Conservation (phyloP, 1,284 basidiomycete genomes). For the Melampsora occidentalis region DNA sequence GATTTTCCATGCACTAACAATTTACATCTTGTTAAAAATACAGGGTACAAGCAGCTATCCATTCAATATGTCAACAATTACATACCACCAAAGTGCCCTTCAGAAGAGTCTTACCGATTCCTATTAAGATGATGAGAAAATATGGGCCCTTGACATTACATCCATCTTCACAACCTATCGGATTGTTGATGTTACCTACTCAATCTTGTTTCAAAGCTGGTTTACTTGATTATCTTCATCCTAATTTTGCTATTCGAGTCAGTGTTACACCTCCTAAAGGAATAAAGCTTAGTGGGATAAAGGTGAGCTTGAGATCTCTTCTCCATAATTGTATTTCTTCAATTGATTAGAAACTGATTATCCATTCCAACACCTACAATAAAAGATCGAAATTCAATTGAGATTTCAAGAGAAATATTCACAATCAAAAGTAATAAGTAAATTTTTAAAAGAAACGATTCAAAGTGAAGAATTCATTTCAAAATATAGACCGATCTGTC, state of each 20-base stretch:
- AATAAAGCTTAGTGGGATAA: background rate
- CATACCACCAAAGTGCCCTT: background rate
- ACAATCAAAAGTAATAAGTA: background rate
- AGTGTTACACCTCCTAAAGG: background rate
- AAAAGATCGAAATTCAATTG: background rate
- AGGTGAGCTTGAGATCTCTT: background rate
- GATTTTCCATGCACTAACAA: background rate
- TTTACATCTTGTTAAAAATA: background rate
- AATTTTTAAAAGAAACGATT: background rate
- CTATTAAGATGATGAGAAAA: conserved; percentile 2
- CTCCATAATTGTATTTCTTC: background rate
- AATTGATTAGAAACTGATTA: background rate
- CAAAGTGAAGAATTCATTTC: too few relatives aligned
- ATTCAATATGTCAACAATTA: background rate
- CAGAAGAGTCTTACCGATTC: background rate
- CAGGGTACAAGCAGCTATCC: conserved; percentile 2
- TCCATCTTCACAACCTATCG: background rate
- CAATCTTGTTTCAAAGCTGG: background rate
- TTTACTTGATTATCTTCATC: background rate
- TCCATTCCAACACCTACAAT: background rate
- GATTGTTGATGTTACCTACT: background rate
- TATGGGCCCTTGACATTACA: background rate
- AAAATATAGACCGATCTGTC: too few relatives aligned
- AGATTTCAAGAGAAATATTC: conserved; percentile 1
- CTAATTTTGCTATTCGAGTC: background rate